Evolutionary conservation across 2,329 filamentous ascomycete species (phyloP).

Genomic region (Nothophoma quercina): DNA sequence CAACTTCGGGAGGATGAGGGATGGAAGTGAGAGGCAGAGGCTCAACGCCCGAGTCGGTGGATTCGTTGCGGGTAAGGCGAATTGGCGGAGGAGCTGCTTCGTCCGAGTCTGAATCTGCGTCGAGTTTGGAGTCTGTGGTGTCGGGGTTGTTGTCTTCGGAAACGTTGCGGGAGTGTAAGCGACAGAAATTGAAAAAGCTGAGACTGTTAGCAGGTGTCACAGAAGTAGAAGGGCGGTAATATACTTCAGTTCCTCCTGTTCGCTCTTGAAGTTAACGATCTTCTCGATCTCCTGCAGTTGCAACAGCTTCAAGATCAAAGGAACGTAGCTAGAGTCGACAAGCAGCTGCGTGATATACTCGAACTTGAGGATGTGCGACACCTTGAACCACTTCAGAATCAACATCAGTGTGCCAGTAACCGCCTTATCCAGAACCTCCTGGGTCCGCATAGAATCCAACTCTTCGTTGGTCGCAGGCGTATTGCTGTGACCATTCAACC

Average conservation of each 20-base stretch:
- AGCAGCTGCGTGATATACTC: constrained; percentile 94
- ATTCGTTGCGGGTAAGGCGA: constrained; percentile 60
- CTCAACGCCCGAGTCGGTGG: constrained; percentile 36
- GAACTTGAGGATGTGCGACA: constrained; percentile 93
- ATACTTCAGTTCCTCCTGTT: constrained; percentile 82
- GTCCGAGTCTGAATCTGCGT: constrained; percentile 53
- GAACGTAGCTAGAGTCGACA: constrained; percentile 93
- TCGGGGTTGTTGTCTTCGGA: constrained; percentile 36
- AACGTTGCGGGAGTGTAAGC: constrained; percentile 70
- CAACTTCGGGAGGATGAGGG: constrained; percentile 65
- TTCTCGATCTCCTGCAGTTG: constrained; percentile 94
- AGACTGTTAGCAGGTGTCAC: constrained; percentile 23
- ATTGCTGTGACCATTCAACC: constrained; percentile 39
- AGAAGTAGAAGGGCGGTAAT: constrained; percentile 24
- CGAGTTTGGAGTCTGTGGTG: constrained; percentile 26
- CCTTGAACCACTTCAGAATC: constrained; percentile 94
- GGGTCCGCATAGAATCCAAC: constrained; percentile 77
- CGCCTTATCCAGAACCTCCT: constrained; percentile 90
- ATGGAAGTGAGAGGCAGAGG: constrained; percentile 36
- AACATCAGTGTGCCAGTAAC: constrained; percentile 87
- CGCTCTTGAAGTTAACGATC: constrained; percentile 83
- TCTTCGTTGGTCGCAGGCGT: constrained; percentile 66
- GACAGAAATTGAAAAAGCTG: constrained; percentile 95
- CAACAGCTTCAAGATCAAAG: constrained; percentile 89
- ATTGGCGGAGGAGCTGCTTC: constrained; percentile 87